Evolutionary conservation across 2,329 filamentous ascomycete genomes (phyloP).

Genomic region (Aureobasidium vineae): DNA sequence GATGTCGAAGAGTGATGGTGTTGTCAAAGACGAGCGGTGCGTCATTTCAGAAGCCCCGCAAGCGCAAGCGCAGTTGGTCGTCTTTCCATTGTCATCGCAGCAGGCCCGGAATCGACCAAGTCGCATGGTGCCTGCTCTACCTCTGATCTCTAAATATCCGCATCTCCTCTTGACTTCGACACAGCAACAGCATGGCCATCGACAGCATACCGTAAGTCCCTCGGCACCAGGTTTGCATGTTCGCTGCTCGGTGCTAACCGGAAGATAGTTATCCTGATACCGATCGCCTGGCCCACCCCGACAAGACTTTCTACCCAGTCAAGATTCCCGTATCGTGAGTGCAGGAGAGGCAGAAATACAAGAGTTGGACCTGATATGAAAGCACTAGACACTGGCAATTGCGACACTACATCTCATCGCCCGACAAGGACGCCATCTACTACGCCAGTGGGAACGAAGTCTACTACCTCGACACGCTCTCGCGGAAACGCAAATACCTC

Average conservation of each 20-base stretch:
- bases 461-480: slow-evolving; percentile 59
- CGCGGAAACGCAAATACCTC: slow-evolving; percentile 72
- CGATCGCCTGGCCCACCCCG: slow-evolving; percentile 46
- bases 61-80: neutral
- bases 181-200: slow-evolving; percentile 34
- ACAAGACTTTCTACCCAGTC: slow-evolving; percentile 49
- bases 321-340: slow-evolving; percentile 51
- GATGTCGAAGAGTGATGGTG: neutral
- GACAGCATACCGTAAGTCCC: slow-evolving; percentile 33
- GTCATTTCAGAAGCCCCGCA: slow-evolving; percentile 10
- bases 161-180: neutral
- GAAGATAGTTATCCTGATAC: slow-evolving; percentile 46
- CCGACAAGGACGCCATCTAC: slow-evolving; percentile 74
- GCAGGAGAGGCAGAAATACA: slow-evolving; percentile 34
- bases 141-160: slow-evolving; percentile 1
- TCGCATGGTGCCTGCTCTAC: neutral
- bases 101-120: neutral
- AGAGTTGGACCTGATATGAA: neutral
- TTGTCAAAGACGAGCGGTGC: slow-evolving; percentile 2
- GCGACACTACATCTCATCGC: slow-evolving; percentile 82
- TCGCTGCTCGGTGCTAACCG: neutral
- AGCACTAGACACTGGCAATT: slow-evolving; percentile 76
- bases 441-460: slow-evolving; percentile 72
- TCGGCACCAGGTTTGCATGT: neutral
- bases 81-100: slow-evolving; percentile 8